Conservation (phyloP, 2,329 filamentous ascomycete genomes). For the Hysterium pulicare region DNA sequence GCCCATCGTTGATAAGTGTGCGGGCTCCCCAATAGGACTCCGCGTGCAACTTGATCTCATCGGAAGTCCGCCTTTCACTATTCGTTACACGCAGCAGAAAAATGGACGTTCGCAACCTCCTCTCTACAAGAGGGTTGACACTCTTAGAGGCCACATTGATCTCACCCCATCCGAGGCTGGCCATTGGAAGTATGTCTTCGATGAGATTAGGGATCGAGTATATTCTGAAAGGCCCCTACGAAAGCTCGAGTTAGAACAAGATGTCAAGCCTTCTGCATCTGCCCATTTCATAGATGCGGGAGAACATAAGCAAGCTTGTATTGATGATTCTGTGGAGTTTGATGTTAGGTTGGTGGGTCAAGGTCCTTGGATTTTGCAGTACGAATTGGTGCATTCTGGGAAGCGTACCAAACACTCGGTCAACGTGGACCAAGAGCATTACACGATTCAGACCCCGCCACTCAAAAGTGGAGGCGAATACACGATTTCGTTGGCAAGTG, state of each 20-base stretch:
- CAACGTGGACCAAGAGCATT: constrained; percentile 59
- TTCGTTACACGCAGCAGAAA: constrained; percentile 71
- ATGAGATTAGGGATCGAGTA: constrained; percentile 74
- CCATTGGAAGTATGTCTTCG: constrained; percentile 82
- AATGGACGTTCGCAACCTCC: constrained; percentile 52
- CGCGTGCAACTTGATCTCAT: constrained; percentile 85
- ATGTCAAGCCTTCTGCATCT: constrained; percentile 88
- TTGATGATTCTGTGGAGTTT: constrained; percentile 75
- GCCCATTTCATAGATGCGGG: constrained; percentile 63
- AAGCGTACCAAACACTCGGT: constrained; percentile 69
- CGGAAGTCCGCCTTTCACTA: constrained; percentile 85
- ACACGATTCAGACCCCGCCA: constrained; percentile 71
- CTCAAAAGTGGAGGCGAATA: constrained; percentile 85
- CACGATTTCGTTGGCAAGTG: constrained; percentile 75
- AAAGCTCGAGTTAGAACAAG: constrained; percentile 72
- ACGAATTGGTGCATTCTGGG: constrained; percentile 87
- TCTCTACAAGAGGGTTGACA: constrained; percentile 55
- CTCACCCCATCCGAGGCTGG: constrained; percentile 79
- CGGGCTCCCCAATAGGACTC: constrained; percentile 87
- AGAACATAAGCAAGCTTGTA: constrained; percentile 65
- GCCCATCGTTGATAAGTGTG: constrained; percentile 90
- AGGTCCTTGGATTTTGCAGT: constrained; percentile 83
- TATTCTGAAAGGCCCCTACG: constrained; percentile 58
- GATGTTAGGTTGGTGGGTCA: constrained; percentile 77
- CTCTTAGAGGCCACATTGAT: constrained; percentile 78